These are phyloP conservation scores for Quercus glauca DNA, from an alignment of 306 rosid species.

Conservation along the genomic window DNA sequence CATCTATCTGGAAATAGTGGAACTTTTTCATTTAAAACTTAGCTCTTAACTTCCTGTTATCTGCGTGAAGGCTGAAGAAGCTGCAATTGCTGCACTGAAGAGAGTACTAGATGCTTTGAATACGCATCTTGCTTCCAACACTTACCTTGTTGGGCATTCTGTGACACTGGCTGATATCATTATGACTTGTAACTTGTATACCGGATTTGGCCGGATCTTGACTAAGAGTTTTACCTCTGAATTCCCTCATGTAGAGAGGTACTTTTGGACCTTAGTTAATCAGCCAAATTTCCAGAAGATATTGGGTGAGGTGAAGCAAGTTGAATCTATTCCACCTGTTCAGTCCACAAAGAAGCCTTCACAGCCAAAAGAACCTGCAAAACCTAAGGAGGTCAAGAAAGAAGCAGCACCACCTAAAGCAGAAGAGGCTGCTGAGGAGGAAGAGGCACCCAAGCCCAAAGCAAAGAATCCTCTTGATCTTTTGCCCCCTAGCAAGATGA, in stretches of 20 bases:
- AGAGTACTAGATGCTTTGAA: conserved; percentile 70
- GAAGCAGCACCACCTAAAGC: neutral
- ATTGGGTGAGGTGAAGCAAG: conserved; percentile 69
- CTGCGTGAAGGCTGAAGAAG: conserved; percentile 73
- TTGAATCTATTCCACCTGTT: conserved; percentile 52
- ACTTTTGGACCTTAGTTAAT: conserved; percentile 91
- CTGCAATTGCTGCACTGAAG: conserved; percentile 53
- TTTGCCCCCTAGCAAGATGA: conserved; percentile 84
- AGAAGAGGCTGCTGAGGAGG: conserved; percentile 37
- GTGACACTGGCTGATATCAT: conserved; percentile 83
- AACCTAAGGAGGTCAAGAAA: conserved; percentile 37
- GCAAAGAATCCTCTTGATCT: conserved; percentile 88
- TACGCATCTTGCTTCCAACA: conserved; percentile 65
- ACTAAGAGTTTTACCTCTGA: conserved; percentile 77
- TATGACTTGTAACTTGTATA: conserved; percentile 39
- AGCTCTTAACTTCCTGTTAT: neutral
- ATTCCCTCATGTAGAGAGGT: conserved; percentile 87
- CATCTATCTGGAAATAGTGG: neutral
- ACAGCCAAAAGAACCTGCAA: conserved; percentile 58
- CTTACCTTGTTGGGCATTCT: conserved; percentile 75
- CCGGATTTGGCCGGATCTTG: conserved; percentile 40
- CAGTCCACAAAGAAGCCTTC: conserved; percentile 69
- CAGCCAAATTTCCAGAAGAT: conserved; percentile 77
- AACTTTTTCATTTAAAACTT: neutral
- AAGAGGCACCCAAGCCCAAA: conserved; percentile 87